Percentiles rank a stretch among this genome's conserved stretches.
Conservation (phyloP, 1,284 basidiomycete genomes). For the Cutaneotrichosporon curvatum region DNA sequence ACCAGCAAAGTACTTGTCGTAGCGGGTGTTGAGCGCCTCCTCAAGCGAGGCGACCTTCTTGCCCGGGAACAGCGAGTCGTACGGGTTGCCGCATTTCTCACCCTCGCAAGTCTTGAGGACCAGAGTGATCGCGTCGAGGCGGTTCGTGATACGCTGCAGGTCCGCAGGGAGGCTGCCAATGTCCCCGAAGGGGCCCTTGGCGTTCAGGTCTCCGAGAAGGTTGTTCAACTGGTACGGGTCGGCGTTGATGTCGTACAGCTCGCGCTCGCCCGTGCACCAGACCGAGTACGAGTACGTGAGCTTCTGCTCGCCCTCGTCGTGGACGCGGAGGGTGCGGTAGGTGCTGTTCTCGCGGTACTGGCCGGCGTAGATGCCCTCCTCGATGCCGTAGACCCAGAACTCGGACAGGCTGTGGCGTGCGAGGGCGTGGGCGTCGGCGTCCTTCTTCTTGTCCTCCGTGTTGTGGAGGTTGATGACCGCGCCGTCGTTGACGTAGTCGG, state of each 20-base stretch:
- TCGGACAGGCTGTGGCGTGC: slow-evolving; percentile 27
- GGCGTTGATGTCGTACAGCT: slow-evolving; percentile 31
- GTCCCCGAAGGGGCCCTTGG: background rate
- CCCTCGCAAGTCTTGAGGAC: slow-evolving; percentile 37
- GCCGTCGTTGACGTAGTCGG: slow-evolving; percentile 33
- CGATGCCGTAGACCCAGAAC: slow-evolving; percentile 32
- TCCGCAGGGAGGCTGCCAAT: background rate
- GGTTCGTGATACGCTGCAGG: slow-evolving; percentile 7
- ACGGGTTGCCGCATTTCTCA: slow-evolving; percentile 27
- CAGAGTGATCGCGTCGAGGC: slow-evolving; percentile 36
- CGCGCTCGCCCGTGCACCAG: slow-evolving; percentile 42
- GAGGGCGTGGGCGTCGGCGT: background rate
- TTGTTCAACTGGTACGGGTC: slow-evolving; percentile 36
- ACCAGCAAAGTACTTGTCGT: slow-evolving; percentile 26
- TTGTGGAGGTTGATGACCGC: slow-evolving; percentile 24
- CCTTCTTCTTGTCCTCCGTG: background rate
- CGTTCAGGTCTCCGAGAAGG: slow-evolving; percentile 10
- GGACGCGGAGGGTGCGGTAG: slow-evolving; percentile 32
- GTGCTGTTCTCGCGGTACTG: slow-evolving; percentile 16
- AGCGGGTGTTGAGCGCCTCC: slow-evolving; percentile 17
- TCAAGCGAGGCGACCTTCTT: slow-evolving; percentile 12
- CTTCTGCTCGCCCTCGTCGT: slow-evolving; percentile 15
- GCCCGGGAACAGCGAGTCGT: slow-evolving; percentile 25
- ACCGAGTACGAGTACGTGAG: slow-evolving; percentile 28
- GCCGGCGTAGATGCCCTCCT: slow-evolving; percentile 29